A percentile compares a stretch with the other conserved stretches of the same genome.
phyloP scores from a whole-genome alignment of 306 rosid genomes.

The Castanea crenata region DNA sequence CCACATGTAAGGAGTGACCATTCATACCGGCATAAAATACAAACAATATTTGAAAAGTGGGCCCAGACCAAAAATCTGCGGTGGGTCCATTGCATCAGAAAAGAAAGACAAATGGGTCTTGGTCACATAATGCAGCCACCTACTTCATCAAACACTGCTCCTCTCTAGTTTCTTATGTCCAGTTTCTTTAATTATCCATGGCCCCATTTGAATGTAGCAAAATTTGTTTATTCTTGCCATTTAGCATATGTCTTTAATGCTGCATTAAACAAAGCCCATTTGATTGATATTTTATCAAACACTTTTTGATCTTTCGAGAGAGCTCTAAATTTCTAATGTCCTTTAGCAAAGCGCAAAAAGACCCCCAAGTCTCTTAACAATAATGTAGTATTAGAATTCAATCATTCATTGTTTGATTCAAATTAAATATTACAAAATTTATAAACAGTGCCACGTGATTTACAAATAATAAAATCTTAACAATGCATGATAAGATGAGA shows the following conservation, averaged over 20 bases:
- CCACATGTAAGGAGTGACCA: constrained; percentile 27
- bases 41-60: constrained; percentile 17
- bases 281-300: background rate
- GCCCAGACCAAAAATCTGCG: constrained; percentile 9
- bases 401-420: too few species aligned
- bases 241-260: background rate
- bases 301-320: too few species aligned
- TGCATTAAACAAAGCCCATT: background rate
- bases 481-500: too few species aligned
- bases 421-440: too few species aligned
- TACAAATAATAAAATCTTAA: too few species aligned
- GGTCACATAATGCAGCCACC: constrained; percentile 13
- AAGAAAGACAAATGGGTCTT: constrained; percentile 3
- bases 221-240: background rate
- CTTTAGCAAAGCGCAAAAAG: too few species aligned
- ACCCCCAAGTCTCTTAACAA: too few species aligned
- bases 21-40: background rate
- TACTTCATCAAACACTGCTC: background rate
- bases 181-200: background rate
- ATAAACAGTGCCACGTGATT: too few species aligned
- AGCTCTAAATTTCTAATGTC: too few species aligned
- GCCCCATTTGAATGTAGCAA: background rate
- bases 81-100: constrained; percentile 11
- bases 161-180: background rate
- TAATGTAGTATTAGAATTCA: too few species aligned